Evolutionary conservation across 257 asterid species (phyloP), one percentile per base, ranked within the genome.

Genomic region (Lithospermum erythrorhizon): DNA sequence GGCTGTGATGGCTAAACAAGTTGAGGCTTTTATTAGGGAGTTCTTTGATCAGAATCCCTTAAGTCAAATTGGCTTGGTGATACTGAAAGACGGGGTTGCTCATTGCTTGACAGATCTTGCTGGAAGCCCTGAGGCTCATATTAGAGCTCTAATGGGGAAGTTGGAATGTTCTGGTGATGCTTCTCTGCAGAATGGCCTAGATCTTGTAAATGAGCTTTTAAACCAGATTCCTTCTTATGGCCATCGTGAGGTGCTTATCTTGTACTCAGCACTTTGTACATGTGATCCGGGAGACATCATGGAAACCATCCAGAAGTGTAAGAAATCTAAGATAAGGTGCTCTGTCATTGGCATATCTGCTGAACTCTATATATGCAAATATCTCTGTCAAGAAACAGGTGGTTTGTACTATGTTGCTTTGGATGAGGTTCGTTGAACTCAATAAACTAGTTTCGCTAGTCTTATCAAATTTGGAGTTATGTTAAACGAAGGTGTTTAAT

Each of bases 51-150:
- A 93, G 73, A 93, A 93, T 61, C 96, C 98, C 30, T 69, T 80
- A 76, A 89, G 97, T 65, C 98, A 93, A 67, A 65, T 93, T 51
- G 98, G 98, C 61, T 68, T 93, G 65, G 78, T 86, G 57, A 61
- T 82, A 56, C 64, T 89, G 64, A 93, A 86, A 80, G 95, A 89
- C 48, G 98, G 98, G 60, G 89, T 83, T 61, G 95, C 96, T 49
- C 77, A 81, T 72, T 72, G 83, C 82, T 76, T 89, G 55, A 84
- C 97, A 16, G 96, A 89, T 73, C 90, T 93, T 55, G 98, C 95
- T 62, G 97, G 98, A 67, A 84, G 97, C 70, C 98, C 98, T 0
- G 98, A 89, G 81, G 78, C 96, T 18, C 97, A 89, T 76, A 82
- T 93, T 73, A 81, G 86, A 71, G 97, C 95, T 55, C 75, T 93